phyloP scores from a whole-genome alignment of 495 filamentous ascomycete genomes.

The Viridothelium virens region DNA sequence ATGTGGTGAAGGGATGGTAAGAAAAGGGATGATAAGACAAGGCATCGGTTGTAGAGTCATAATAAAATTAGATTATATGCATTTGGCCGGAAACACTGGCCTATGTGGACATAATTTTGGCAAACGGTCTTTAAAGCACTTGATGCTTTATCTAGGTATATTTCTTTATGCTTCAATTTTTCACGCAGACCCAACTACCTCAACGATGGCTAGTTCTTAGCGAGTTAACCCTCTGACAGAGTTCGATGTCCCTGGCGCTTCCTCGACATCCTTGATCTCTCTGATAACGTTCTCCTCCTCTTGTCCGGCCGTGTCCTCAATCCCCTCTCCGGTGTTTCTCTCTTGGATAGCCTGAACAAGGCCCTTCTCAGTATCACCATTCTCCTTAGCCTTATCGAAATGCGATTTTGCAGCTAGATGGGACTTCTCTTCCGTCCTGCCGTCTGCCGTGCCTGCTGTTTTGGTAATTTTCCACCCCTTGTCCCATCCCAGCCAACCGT shows the following conservation, averaged over 20 bases:
- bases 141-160: too few relatives aligned
- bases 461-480: conserved; percentile 54
- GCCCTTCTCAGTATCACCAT: conserved; percentile 17
- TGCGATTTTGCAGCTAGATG: conserved; percentile 12
- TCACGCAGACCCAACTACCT: too few relatives aligned
- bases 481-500: conserved; percentile 66
- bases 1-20: too few relatives aligned
- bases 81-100: background rate
- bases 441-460: conserved; percentile 29
- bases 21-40: too few relatives aligned
- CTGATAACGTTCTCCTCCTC: conserved; percentile 16
- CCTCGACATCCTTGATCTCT: conserved; percentile 1
- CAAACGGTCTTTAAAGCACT: too few relatives aligned
- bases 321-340: conserved; percentile 14
- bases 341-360: background rate
- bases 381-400: conserved; percentile 15
- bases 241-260: too few relatives aligned
- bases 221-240: background rate
- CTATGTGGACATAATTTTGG: too few relatives aligned
- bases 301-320: conserved; percentile 23
- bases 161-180: too few relatives aligned
- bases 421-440: conserved; percentile 26
- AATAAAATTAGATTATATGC: too few relatives aligned
- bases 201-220: background rate
- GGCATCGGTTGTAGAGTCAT: too few relatives aligned